phyloP scores from a whole-genome alignment of 169 alveolate genomes.

The Eimeria necatrix region DNA sequence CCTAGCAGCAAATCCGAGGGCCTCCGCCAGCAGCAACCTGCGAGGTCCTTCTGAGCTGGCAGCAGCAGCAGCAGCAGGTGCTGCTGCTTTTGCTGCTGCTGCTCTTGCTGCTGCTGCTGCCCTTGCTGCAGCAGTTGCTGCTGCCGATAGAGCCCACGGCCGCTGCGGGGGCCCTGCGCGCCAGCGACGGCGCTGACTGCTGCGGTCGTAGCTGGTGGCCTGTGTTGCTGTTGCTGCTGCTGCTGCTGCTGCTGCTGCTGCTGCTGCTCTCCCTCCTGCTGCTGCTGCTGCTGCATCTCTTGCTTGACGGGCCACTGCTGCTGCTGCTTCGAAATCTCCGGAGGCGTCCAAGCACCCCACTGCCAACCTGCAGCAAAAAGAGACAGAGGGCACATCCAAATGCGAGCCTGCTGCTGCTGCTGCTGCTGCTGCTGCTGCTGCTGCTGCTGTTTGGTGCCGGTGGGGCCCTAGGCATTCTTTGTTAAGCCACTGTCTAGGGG shows the following conservation, averaged over 20 bases:
- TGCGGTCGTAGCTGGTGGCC: neutral
- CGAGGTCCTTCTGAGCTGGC: neutral
- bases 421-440: neutral
- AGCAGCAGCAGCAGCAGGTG: neutral
- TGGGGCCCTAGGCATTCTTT: neutral
- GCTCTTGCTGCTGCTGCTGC: slow-evolving; percentile 46
- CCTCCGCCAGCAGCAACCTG: slow-evolving; percentile 18
- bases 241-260: slow-evolving; percentile 25
- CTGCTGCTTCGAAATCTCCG: neutral
- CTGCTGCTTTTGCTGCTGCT: neutral
- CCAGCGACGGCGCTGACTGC: neutral
- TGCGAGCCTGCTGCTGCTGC: neutral
- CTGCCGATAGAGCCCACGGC: slow-evolving; percentile 15
- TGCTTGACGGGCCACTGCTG: neutral
- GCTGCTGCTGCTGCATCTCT: neutral
- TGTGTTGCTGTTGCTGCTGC: slow-evolving; percentile 29
- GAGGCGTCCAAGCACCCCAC: slow-evolving; percentile 34
- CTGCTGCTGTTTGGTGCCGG: neutral
- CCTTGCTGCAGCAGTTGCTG: neutral
- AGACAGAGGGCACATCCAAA: neutral
- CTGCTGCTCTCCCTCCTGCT: neutral
- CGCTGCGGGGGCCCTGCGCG: neutral
- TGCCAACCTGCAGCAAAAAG: slow-evolving; percentile 12
- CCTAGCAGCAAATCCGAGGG: slow-evolving; percentile 15
- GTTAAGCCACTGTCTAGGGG: neutral